Evolutionary conservation across 306 rosid species (phyloP).

Genomic region (Vigna trinervia): DNA sequence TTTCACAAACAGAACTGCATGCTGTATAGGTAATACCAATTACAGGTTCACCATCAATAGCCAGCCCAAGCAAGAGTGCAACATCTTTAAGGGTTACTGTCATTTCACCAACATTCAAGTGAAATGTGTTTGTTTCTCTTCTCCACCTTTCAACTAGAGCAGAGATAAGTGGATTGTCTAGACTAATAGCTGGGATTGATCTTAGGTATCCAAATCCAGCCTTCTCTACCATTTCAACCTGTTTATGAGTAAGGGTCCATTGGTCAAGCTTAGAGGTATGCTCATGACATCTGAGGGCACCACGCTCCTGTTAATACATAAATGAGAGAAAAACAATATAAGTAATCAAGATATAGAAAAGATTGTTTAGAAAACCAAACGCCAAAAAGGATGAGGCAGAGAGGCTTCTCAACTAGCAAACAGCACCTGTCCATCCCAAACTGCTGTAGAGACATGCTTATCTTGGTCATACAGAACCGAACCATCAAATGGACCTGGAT

Average conservation of each 20-base stretch:
- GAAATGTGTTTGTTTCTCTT: constrained; percentile 97
- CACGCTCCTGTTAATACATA: constrained; percentile 80
- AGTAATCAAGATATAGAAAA: constrained; percentile 13
- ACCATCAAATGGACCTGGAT: constrained; percentile 95
- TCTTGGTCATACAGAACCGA: constrained; percentile 95
- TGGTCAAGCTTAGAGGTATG: constrained; percentile 98
- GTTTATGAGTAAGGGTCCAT: constrained; percentile 79
- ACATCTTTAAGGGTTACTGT: constrained; percentile 92
- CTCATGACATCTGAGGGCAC: constrained; percentile 98
- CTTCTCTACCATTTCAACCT: constrained; percentile 79
- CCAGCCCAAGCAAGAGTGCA: constrained; percentile 86
- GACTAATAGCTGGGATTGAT: constrained; percentile 95
- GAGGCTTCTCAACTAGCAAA: constrained; percentile 37
- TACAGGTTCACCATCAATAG: constrained; percentile 96
- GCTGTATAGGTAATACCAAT: constrained; percentile 90
- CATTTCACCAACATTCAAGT: constrained; percentile 97
- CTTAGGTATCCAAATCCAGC: constrained; percentile 93
- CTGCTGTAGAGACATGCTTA: constrained; percentile 95
- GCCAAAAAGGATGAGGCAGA: constrained; percentile 18
- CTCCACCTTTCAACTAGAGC: constrained; percentile 99
- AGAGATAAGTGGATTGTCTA: constrained; percentile 96
- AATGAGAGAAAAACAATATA: constrained; percentile 22
- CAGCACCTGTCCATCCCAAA: constrained; percentile 99
- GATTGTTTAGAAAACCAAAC: background rate
- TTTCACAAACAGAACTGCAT: constrained; percentile 85